Evolutionary conservation across 495 filamentous ascomycete genomes (phyloP), one percentile per base, ranked within the genome.

Genomic region (Pseudevernia furfuracea): DNA sequence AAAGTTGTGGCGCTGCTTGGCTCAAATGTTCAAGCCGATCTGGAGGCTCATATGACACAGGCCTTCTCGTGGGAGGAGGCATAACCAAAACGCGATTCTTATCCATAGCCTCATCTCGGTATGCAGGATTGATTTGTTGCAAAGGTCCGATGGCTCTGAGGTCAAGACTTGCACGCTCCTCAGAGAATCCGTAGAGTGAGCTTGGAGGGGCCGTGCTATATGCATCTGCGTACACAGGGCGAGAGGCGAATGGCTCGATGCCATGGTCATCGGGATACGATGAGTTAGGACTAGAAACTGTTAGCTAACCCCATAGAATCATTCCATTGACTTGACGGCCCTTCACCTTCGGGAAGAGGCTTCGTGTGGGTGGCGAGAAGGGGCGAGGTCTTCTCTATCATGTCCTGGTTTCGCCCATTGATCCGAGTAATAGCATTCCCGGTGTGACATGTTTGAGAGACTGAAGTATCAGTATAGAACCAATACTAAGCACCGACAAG

Each of bases 391-490:
- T 21, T 46, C 59, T 14, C 59, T 48, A 39, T 52, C 64, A 6
- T 48, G 37, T 56, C 59, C 52, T 46, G 59, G 49, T 60, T 23
- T 55, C 23, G 49, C 59, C 64, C 64, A 66, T 38, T 58, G 38
- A 37, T 66, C 64, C 30, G 46, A 55, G 23, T 61, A 37, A 23
- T 66, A 66, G 37, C 46, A 30, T n/a, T 52, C 39, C 36, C 41
- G 34, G 17, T 52, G 44, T 12, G 64, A 60, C 64, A 66, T 66
- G 30, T 56, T 56, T 62, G 48, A 57, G 52, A 58, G 59, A 57
- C 57, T 62, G 59, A 55, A 34, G 30, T 48, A 58, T 62, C 59
- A 61, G 52, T 49, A 59, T 57, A 53, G 49, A 30, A 30, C 49
- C 25, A 32, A 12, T 32, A 30, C 25, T 53, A 53, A 53, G 28